Evolutionary conservation across 192 early-diverging fungal genomes (phyloP).

Genomic region (Podila horticola): DNA sequence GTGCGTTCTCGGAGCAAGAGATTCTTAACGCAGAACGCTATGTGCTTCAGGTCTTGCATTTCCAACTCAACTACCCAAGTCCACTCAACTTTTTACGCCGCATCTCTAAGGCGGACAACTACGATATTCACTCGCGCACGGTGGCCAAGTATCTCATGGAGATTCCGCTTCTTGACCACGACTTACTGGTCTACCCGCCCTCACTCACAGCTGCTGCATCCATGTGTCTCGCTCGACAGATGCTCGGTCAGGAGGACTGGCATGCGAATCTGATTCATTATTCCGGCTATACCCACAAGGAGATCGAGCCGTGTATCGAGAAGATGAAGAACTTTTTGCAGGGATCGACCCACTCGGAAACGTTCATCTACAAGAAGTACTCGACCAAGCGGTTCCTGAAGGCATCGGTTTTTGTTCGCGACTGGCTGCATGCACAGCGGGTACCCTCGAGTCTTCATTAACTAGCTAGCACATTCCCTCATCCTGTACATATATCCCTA

Average conservation of each 20-base stretch:
- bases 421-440: slow-evolving; percentile 70
- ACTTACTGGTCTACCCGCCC: slow-evolving; percentile 75
- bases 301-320: slow-evolving; percentile 70
- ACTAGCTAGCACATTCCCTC: not conserved
- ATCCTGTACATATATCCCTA: not conserved
- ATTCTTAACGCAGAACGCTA: slow-evolving; percentile 93
- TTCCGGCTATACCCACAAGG: slow-evolving; percentile 80
- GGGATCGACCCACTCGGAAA: slow-evolving; percentile 62
- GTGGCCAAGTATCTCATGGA: slow-evolving; percentile 98
- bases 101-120: slow-evolving; percentile 87
- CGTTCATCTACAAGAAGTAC: slow-evolving; percentile 87
- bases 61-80: slow-evolving; percentile 87
- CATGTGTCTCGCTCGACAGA: slow-evolving; percentile 82
- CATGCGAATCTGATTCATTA: slow-evolving; percentile 76
- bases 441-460: not conserved
- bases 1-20: slow-evolving; percentile 82
- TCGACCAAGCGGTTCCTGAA: slow-evolving; percentile 80
- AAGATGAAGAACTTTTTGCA: slow-evolving; percentile 80
- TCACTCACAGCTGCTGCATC: slow-evolving; percentile 83
- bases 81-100: slow-evolving; percentile 95
- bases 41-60: slow-evolving; percentile 87
- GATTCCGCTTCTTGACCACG: slow-evolving; percentile 87
- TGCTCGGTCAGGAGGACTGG: slow-evolving; percentile 81
- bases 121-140: slow-evolving; percentile 91
- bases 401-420: slow-evolving; percentile 81